phyloP scores from a whole-genome alignment of 495 filamentous ascomycete genomes.

The Bacidia rubella region DNA sequence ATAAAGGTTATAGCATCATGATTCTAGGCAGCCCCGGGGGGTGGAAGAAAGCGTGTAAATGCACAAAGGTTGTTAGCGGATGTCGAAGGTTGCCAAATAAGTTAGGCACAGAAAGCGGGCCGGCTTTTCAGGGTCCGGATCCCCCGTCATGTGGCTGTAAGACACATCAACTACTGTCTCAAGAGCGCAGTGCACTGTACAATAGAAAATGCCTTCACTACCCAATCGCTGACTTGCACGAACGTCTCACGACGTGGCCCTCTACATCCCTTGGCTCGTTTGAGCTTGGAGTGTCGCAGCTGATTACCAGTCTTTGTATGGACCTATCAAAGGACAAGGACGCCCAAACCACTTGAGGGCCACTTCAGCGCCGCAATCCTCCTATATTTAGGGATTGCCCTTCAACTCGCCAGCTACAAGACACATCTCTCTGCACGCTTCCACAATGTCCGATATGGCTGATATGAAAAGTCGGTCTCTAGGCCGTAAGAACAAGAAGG shows the following conservation, averaged over 20 bases:
- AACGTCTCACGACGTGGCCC: neutral
- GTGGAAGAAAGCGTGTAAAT: no score
- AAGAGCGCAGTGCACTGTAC: no score
- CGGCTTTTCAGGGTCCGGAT: neutral
- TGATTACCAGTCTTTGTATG: conserved; percentile 3
- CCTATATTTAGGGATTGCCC: neutral
- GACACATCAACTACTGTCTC: no score
- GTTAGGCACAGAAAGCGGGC: no score
- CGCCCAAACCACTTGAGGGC: neutral
- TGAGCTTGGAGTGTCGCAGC: neutral
- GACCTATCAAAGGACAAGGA: conserved; percentile 6
- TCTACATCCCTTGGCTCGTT: neutral
- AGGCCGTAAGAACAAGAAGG: conserved; percentile 97
- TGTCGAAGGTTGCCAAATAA: no score
- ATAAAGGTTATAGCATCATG: no score
- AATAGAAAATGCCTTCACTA: neutral
- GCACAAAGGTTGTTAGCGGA: no score
- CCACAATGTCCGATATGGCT: conserved; percentile 41
- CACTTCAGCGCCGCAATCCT: neutral
- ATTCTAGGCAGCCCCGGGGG: no score
- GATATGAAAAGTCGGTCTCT: conserved; percentile 86
- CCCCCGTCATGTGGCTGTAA: neutral
- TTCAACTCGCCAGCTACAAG: neutral
- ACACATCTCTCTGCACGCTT: neutral
- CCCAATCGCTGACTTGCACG: neutral